Conservation (phyloP, 768 basidiomycete genomes). For the Leccinum disarticulatum region DNA sequence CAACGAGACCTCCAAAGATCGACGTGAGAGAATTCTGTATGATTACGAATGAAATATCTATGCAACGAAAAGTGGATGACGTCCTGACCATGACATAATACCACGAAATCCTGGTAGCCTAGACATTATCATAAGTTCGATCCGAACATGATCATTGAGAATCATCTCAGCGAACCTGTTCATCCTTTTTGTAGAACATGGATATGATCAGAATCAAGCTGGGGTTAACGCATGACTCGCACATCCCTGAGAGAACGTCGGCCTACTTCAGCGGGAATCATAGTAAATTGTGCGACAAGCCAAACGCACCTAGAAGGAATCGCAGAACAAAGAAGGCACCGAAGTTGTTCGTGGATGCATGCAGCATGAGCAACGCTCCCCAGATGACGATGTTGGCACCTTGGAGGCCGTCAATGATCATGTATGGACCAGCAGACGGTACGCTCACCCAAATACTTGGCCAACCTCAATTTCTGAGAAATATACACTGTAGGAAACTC, state of each 20-base stretch:
- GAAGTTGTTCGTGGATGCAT: slow-evolving; percentile 55
- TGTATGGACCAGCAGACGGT: not conserved
- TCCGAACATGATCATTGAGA: not conserved
- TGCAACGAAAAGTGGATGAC: not conserved
- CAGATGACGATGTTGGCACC: slow-evolving; percentile 60
- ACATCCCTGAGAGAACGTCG: slow-evolving; percentile 48
- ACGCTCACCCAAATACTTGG: slow-evolving; percentile 57
- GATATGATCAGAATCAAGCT: slow-evolving; percentile 61
- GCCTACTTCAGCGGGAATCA: not conserved
- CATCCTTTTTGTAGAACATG: slow-evolving; percentile 70
- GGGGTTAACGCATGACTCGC: slow-evolving; percentile 64
- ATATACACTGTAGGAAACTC: slow-evolving; percentile 69
- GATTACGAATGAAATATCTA: not conserved
- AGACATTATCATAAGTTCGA: slow-evolving; percentile 4
- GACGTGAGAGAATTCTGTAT: slow-evolving; percentile 56
- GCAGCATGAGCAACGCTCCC: slow-evolving; percentile 60
- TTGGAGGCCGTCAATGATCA: slow-evolving; percentile 12
- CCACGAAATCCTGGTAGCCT: slow-evolving; percentile 60
- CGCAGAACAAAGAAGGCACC: slow-evolving; percentile 64
- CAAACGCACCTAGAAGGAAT: slow-evolving; percentile 51
- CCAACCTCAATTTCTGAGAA: slow-evolving; percentile 56
- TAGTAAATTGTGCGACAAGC: not conserved
- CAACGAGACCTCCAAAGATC: slow-evolving; percentile 62
- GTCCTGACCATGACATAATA: slow-evolving; percentile 62
- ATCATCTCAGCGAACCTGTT: slow-evolving; percentile 43